Base-by-base conservation (phyloP, 2,329 filamentous ascomycete genomes). In the Aschersonia sp. region DNA sequence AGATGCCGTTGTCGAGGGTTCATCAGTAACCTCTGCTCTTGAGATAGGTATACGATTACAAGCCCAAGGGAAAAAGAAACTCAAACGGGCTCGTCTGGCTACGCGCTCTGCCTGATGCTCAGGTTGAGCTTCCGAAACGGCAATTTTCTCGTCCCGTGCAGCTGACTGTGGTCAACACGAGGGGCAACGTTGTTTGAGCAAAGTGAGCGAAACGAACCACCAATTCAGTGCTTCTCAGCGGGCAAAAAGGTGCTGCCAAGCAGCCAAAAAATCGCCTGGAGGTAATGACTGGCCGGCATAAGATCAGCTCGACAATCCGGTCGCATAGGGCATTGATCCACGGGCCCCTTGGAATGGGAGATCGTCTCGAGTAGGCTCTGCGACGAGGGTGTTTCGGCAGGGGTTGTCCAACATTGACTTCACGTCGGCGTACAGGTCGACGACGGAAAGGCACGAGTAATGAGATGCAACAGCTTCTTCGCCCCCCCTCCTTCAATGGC, bases 231-330 rank as follows among this genome's bases (percentile, higher is more conserved):
- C 22, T 22, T 2, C 22, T 22, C 22, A 12, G 8, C 35, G 4
- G 8, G 35, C 35, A 8, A 37, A 37, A 37, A 12, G 35, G 35
- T 37, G 8, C 35, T 37, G 35, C 35, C 35, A 37, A 37, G 35
- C 35, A 37, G 8, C 35, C 8, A 37, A 8, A 37, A 12, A 37
- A 4, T 37, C 12, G 35, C 35, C 14, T 7, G 40, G 44, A 22
- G 30, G 12, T 11, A 12, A 48, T 49, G 44, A 35, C 48, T 47
- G 45, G 41, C 48, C 53, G 54, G 53, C 53, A 56, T 54, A 69
- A 54, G 62, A 69, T 65, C 61, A 67, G 56, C 64, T 66, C 56
- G 61, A 61, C 62, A 63, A 65, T 68, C 68, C 68, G 67, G 68
- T 70, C 66, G 63, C 66, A 66, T 63, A 64, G 52, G 53, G 50